These are phyloP conservation scores for Stagonosporopsis rhizophila DNA, from an alignment of 2,329 filamentous ascomycete genomes.

Conservation along the genomic window DNA sequence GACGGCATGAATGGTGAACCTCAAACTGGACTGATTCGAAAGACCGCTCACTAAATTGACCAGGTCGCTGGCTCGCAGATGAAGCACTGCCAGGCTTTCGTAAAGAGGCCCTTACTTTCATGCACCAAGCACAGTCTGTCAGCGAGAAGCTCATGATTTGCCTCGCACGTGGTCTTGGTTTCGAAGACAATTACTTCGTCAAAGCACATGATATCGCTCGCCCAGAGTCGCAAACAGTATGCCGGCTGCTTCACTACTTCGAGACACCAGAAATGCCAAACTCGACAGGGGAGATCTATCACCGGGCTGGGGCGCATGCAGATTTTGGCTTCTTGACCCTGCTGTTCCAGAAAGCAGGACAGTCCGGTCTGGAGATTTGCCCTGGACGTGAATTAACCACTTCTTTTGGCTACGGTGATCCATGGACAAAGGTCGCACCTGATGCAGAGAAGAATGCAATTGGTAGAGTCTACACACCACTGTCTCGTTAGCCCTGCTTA, in stretches of 20 bases:
- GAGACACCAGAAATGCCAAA: constrained; percentile 47
- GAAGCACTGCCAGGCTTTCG: constrained; percentile 59
- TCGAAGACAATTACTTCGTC: constrained; percentile 64
- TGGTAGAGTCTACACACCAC: constrained; percentile 4
- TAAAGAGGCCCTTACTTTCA: constrained; percentile 57
- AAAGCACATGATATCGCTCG: constrained; percentile 60
- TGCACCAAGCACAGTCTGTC: constrained; percentile 61
- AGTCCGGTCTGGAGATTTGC: constrained; percentile 70
- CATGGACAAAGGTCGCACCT: constrained; percentile 69
- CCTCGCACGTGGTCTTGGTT: constrained; percentile 65
- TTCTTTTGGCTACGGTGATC: constrained; percentile 64
- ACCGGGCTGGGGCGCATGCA: constrained; percentile 68
- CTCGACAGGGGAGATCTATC: constrained; percentile 53
- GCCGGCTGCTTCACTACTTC: constrained; percentile 64
- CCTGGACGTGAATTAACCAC: constrained; percentile 68
- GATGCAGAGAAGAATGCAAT: constrained; percentile 24
- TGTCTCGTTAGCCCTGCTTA: background rate
- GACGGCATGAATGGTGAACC: constrained; percentile 56
- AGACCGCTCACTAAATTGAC: background rate
- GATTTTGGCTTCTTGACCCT: constrained; percentile 70
- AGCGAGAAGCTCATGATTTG: constrained; percentile 65
- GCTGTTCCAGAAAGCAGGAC: constrained; percentile 67
- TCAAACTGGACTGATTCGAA: background rate
- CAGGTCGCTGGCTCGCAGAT: constrained; percentile 58
- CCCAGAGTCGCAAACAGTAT: constrained; percentile 62